Conservation (phyloP, 2,329 filamentous ascomycete species). For the Massarina eburnea region DNA sequence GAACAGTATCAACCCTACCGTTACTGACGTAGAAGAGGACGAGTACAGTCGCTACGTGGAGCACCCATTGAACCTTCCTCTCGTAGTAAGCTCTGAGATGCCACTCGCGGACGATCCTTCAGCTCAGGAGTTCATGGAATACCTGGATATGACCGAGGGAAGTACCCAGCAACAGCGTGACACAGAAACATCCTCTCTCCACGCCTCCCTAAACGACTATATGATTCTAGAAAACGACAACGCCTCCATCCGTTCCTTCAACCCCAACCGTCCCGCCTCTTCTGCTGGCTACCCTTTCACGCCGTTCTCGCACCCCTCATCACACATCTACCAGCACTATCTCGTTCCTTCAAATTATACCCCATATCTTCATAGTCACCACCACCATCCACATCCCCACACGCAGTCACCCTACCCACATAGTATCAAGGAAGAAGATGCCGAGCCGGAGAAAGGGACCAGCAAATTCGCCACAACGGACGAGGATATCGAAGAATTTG, state of each 20-base stretch:
- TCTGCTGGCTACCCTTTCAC: conserved; percentile 21
- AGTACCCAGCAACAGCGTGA: conserved; percentile 14
- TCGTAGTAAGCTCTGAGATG: conserved; percentile 72
- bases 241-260: conserved; percentile 27
- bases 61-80: conserved; percentile 84
- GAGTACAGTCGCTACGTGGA: conserved; percentile 88
- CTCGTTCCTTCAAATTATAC: conserved; percentile 5
- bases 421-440: neutral
- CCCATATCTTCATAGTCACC: neutral
- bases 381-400: conserved; percentile 15
- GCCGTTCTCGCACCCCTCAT: conserved; percentile 36
- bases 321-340: conserved; percentile 24
- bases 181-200: conserved; percentile 20
- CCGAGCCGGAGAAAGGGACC: neutral
- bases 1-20: conserved; percentile 81
- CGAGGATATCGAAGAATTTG: conserved; percentile 72
- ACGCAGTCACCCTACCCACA: conserved; percentile 12
- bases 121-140: conserved; percentile 74
- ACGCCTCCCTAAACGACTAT: conserved; percentile 13
- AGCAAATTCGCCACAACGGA: conserved; percentile 56
- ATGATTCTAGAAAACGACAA: conserved; percentile 26
- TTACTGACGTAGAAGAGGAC: conserved; percentile 72
- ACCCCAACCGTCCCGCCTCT: conserved; percentile 22
- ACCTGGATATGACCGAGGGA: conserved; percentile 61
- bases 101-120: conserved; percentile 53